phyloP scores from a whole-genome alignment of 495 filamentous ascomycete species.

The Aspergillus biplanus region DNA sequence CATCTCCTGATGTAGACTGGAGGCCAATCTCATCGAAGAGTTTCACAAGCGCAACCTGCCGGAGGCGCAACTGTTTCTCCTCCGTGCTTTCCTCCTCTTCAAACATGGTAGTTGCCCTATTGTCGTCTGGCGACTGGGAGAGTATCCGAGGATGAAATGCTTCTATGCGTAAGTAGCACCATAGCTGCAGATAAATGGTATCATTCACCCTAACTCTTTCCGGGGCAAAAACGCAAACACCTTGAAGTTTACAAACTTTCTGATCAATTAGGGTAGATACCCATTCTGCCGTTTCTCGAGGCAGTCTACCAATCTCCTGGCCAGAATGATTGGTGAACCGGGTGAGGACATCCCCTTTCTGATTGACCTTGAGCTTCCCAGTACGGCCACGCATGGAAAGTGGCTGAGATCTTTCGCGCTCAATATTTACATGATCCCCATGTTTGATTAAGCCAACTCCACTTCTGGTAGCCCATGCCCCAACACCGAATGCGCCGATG shows the following conservation, averaged over 20 bases:
- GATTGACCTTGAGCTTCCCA: constrained; percentile 53
- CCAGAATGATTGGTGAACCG: constrained; percentile 83
- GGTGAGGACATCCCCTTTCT: constrained; percentile 83
- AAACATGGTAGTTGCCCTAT: constrained; percentile 71
- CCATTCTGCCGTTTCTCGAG: constrained; percentile 90
- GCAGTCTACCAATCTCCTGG: constrained; percentile 85
- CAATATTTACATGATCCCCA: constrained; percentile 79
- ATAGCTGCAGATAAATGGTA: constrained; percentile 85
- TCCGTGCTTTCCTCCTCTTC: constrained; percentile 85
- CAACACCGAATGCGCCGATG: constrained; percentile 88
- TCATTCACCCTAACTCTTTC: constrained; percentile 87
- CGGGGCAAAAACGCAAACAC: constrained; percentile 85
- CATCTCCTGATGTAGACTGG: constrained; percentile 70
- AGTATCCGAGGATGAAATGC: constrained; percentile 70
- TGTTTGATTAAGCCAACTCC: constrained; percentile 73
- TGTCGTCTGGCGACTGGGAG: constrained; percentile 61
- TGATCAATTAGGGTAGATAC: constrained; percentile 93
- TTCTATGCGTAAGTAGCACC: constrained; percentile 72
- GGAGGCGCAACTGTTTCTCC: constrained; percentile 80
- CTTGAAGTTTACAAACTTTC: constrained; percentile 85
- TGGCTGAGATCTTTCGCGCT: constrained; percentile 76
- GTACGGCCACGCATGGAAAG: constrained; percentile 54
- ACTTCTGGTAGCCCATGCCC: constrained; percentile 89
- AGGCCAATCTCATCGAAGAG: constrained; percentile 89
- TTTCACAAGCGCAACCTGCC: constrained; percentile 85